Base-by-base conservation (phyloP, 108 stramenopile species). In the Fistulifera pelliculosa region DNA sequence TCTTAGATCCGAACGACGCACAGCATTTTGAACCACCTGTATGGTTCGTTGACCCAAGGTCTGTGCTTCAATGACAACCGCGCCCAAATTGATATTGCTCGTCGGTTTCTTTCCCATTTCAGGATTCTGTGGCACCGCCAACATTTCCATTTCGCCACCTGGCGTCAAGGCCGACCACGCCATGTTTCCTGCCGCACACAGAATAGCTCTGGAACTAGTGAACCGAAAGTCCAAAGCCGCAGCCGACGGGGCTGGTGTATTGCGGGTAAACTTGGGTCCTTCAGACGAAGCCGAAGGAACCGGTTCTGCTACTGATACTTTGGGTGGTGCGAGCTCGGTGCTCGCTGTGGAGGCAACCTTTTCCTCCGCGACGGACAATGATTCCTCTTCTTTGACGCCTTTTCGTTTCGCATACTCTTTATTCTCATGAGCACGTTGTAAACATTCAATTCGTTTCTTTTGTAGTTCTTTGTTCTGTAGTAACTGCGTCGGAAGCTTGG, bases 151-250 rank as follows among this genome's bases (percentile, higher is more conserved):
- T 6, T 27, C 51, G 8, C 19, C 8, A 5, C 47, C 47, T 3
- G 85, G 83, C 38, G 85, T 80, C 23, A 75, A 60, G 22, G 62
- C 65, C 11, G 68, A 66, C 62, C 86, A 81, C 17, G 68, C 76
- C 14, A 75, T 55, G 21, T 73, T 76, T 27, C 77, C 83, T 0
- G 81, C 77, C 0, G 83, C 74, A 31, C 85, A 80, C 10, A 90
- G 54, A 27, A 87, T 71, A 38, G 89, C 85, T 5, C 81, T 62
- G 18, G 79, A 74, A 10, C 57, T 59, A 16, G 63, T 75, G 21
- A 69, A 63, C 8, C 79, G 56, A 18, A 67, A 68, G 57, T 79
- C 78, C 64, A 77, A 41, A 7, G 74, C 73, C 5, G 78, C 66
- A 4, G 71, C 65, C 1, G 71, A 72, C 1, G 71, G 65, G 12